Conservation (phyloP, 805 yeast genomes). For the Ogataea nitratoaversa region DNA sequence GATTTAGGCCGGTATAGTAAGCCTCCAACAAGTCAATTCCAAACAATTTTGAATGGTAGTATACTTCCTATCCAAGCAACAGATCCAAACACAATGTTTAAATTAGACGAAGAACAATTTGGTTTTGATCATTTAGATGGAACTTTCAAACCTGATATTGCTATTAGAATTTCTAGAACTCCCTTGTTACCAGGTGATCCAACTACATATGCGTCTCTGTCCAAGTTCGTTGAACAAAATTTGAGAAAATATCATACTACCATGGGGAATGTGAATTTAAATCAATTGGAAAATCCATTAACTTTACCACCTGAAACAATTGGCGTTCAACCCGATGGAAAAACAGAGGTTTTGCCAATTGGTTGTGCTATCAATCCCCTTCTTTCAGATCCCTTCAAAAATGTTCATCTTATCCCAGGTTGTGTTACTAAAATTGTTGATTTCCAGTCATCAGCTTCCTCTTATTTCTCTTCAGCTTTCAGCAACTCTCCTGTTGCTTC, state of each 20-base stretch:
- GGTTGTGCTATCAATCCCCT: conserved; percentile 55
- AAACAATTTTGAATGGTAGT: conserved; percentile 24
- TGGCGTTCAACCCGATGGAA: conserved; percentile 30
- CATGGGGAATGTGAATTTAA: conserved; percentile 33
- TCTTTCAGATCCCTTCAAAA: conserved; percentile 46
- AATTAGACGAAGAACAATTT: conserved; percentile 27
- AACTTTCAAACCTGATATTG: conserved; percentile 27
- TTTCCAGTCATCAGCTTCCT: conserved; percentile 11
- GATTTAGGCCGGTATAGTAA: conserved; percentile 24
- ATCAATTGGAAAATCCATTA: conserved; percentile 38
- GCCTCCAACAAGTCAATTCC: conserved; percentile 25
- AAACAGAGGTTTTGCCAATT: conserved; percentile 34
- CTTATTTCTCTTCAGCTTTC: background rate
- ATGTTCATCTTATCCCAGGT: conserved; percentile 53
- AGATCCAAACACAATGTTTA: conserved; percentile 31
- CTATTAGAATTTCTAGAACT: conserved; percentile 32
- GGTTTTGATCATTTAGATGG: conserved; percentile 31
- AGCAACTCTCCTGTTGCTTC: background rate
- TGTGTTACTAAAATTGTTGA: conserved; percentile 33
- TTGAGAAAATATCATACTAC: conserved; percentile 36
- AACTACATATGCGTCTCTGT: conserved; percentile 48
- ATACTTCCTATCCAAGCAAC: conserved; percentile 32
- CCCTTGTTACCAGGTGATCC: conserved; percentile 39
- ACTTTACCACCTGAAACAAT: conserved; percentile 28
- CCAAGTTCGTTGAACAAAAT: conserved; percentile 43